Evolutionary conservation across 2,329 filamentous ascomycete species (phyloP).

Genomic region (Nemania bipapillata): DNA sequence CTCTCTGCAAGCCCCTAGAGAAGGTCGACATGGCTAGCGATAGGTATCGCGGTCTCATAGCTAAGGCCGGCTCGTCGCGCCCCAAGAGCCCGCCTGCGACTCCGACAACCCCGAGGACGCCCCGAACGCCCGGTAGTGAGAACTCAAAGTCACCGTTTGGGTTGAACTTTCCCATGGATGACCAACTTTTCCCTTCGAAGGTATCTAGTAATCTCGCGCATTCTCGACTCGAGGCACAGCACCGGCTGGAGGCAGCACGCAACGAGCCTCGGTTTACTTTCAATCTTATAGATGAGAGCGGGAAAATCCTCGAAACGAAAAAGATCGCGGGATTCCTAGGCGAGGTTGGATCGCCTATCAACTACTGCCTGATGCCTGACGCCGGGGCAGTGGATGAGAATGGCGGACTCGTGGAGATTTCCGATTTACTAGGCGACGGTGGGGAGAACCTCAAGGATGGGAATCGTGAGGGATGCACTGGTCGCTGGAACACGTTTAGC

Average conservation of each 20-base stretch:
- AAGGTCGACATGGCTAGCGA: conserved; percentile 64
- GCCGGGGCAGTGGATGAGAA: conserved; percentile 65
- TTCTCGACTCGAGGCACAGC: conserved; percentile 72
- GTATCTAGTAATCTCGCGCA: conserved; percentile 60
- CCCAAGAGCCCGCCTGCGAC: conserved; percentile 49
- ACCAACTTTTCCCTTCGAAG: conserved; percentile 45
- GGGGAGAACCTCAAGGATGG: conserved; percentile 57
- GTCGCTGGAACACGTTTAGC: conserved; percentile 58
- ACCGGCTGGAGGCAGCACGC: conserved; percentile 69
- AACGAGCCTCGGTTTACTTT: conserved; percentile 66
- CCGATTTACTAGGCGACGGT: conserved; percentile 61
- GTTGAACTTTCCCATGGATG: conserved; percentile 45
- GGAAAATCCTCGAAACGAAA: conserved; percentile 62
- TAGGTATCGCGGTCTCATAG: conserved; percentile 55
- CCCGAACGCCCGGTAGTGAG: conserved; percentile 40
- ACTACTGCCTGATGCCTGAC: conserved; percentile 70
- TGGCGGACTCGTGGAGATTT: conserved; percentile 65
- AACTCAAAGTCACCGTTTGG: conserved; percentile 39
- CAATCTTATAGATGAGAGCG: conserved; percentile 66
- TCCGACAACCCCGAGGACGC: conserved; percentile 52
- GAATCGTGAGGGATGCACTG: conserved; percentile 56
- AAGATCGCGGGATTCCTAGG: conserved; percentile 72
- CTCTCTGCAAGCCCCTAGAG: conserved; percentile 71
- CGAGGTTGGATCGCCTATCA: conserved; percentile 65
- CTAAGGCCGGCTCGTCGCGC: conserved; percentile 40